Evolutionary conservation across 2,329 filamentous ascomycete genomes (phyloP).

Genomic region (Penicillium glabrum): DNA sequence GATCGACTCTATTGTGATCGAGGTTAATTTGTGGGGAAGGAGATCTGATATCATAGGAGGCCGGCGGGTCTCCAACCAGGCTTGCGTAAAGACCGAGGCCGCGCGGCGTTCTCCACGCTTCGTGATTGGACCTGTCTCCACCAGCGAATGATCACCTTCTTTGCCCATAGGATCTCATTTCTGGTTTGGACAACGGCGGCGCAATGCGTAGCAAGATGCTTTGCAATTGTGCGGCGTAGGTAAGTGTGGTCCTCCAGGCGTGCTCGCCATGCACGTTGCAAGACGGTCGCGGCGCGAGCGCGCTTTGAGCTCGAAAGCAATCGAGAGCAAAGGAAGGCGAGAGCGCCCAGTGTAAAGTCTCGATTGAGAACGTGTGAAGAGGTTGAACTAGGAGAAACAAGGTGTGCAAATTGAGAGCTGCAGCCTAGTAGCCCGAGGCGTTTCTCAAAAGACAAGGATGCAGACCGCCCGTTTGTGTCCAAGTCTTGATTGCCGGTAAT

Average conservation of each 20-base stretch:
- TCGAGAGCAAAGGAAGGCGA: constrained; percentile 61
- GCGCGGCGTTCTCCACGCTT: constrained; percentile 6
- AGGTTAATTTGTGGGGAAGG: neutral
- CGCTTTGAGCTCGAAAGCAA: constrained; percentile 53
- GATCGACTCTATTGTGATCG: neutral
- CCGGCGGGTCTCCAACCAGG: neutral
- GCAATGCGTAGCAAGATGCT: constrained; percentile 39
- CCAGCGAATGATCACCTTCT: constrained; percentile 33
- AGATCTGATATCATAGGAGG: neutral
- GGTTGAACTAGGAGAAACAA: constrained; percentile 36
- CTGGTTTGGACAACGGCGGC: constrained; percentile 47
- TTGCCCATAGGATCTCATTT: constrained; percentile 43
- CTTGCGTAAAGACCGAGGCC: neutral
- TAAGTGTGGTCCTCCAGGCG: constrained; percentile 18
- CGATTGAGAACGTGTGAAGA: constrained; percentile 50
- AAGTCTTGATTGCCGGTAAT: constrained; percentile 21
- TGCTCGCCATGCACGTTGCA: constrained; percentile 55
- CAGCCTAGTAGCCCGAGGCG: constrained; percentile 43
- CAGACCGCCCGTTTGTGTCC: neutral
- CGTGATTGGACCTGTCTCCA: constrained; percentile 29
- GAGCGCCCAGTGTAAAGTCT: constrained; percentile 56
- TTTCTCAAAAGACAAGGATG: constrained; percentile 24
- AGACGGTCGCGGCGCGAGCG: constrained; percentile 51
- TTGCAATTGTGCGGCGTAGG: constrained; percentile 22
- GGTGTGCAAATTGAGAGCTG: constrained; percentile 46